Percentiles rank a stretch among this genome's conserved stretches.
phyloP scores from a whole-genome alignment of 2,329 filamentous ascomycete species.

The Colletotrichum gigasporum region DNA sequence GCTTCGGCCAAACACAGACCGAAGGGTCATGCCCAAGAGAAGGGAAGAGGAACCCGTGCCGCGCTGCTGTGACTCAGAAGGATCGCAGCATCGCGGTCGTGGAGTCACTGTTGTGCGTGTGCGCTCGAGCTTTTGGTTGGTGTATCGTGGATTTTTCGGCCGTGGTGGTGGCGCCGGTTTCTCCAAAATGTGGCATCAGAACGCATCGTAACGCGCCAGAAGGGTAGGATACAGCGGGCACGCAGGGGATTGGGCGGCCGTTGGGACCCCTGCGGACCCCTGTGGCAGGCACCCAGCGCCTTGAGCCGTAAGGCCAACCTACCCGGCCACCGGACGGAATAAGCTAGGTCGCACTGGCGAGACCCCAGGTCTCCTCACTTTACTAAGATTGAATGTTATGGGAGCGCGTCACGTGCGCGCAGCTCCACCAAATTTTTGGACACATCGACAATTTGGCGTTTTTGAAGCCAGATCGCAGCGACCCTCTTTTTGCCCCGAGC shows the following conservation, averaged over 20 bases:
- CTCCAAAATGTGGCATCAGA: conserved; percentile 27
- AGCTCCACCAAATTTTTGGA: conserved; percentile 49
- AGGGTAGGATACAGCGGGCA: conserved; percentile 15
- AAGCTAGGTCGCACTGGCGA: not conserved
- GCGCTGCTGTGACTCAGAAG: conserved; percentile 8
- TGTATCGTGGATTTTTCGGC: not conserved
- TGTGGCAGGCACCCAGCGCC: not conserved
- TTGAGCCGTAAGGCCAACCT: not conserved
- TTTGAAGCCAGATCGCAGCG: conserved; percentile 54
- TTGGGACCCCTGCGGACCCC: conserved; percentile 13
- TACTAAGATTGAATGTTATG: conserved; percentile 10
- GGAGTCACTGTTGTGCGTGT: not conserved
- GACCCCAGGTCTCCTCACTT: conserved; percentile 4
- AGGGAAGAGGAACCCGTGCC: not conserved
- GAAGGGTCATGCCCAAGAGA: conserved; percentile 29
- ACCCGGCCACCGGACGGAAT: not conserved
- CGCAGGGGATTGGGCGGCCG: conserved; percentile 9
- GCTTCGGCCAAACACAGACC: conserved; percentile 16
- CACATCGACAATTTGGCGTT: conserved; percentile 53
- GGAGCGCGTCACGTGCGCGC: conserved; percentile 42
- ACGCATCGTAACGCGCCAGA: conserved; percentile 26
- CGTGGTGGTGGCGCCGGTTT: not conserved
- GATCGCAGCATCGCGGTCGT: conserved; percentile 7
- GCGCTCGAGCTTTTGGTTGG: not conserved
- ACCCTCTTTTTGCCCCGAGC: conserved; percentile 37